Conservation (phyloP, 2,329 filamentous ascomycete species). For the Colletotrichum sp. region DNA sequence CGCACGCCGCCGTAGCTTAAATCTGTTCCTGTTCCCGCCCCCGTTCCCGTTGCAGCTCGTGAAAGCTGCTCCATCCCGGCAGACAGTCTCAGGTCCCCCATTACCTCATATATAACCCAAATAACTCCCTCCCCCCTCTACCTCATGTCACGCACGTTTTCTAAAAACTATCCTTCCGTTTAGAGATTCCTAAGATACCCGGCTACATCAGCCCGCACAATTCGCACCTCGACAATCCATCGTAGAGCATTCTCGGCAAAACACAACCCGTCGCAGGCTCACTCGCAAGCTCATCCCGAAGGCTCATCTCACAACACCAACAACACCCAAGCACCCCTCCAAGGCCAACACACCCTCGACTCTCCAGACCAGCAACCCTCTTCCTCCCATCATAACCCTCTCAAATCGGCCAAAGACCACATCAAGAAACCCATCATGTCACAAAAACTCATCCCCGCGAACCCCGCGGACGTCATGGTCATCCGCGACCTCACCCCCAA, state of each 20-base stretch:
- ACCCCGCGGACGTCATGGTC: conserved; percentile 86
- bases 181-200: conserved; percentile 2
- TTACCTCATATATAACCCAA: conserved; percentile 1
- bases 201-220: neutral
- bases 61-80: neutral
- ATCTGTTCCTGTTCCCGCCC: neutral
- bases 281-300: neutral
- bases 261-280: conserved; percentile 8
- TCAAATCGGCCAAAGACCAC: neutral
- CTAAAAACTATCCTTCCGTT: neutral
- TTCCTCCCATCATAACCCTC: neutral
- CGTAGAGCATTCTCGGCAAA: conserved; percentile 11
- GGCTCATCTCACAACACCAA: neutral
- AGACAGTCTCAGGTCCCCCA: neutral
- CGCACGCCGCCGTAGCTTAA: neutral
- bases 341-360: conserved; percentile 12
- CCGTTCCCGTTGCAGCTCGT: neutral
- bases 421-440: conserved; percentile 52
- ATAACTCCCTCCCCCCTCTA: neutral
- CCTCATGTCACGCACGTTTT: neutral
- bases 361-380: conserved; percentile 4
- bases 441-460: conserved; percentile 67
- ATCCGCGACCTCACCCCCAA: conserved; percentile 84
- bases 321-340: neutral
- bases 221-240: neutral